Percentiles rank a stretch among this genome's conserved stretches.
These are phyloP conservation scores for Acanthamoeba lugdunensis DNA, from an alignment of 208 protist genomes.

Conservation along the genomic window DNA sequence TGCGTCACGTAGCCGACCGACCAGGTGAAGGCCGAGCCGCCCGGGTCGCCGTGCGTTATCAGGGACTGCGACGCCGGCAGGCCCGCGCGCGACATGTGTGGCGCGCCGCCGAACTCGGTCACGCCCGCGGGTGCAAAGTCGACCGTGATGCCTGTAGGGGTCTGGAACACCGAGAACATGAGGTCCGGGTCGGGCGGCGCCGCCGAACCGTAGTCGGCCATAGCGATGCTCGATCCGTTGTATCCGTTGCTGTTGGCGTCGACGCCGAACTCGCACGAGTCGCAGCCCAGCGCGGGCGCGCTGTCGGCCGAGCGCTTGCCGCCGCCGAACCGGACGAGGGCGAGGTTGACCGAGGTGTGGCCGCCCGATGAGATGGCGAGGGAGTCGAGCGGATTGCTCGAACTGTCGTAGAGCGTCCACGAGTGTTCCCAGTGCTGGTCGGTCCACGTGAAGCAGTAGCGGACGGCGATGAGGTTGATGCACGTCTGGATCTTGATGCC, in stretches of 20 bases:
- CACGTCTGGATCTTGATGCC: conserved; percentile 54
- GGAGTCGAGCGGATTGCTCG: background rate
- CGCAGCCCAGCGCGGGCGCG: too few species aligned
- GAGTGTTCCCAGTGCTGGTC: conserved; percentile 3
- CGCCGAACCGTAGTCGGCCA: too few species aligned
- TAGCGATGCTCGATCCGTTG: background rate
- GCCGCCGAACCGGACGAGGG: background rate
- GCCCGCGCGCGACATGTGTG: background rate
- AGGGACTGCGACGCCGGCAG: conserved; percentile 16
- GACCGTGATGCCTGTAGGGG: background rate
- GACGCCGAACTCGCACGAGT: background rate
- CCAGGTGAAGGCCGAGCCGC: conserved; percentile 43
- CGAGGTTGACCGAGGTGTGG: conserved; percentile 24
- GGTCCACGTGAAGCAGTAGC: background rate
- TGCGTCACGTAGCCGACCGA: conserved; percentile 37
- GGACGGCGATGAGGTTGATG: background rate
- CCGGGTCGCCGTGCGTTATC: conserved; percentile 19
- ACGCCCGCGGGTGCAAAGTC: conserved; percentile 36
- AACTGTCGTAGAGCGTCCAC: conserved; percentile 8
- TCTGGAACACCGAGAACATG: background rate
- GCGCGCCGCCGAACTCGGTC: background rate
- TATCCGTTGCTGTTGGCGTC: background rate
- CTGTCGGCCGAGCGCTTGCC: background rate
- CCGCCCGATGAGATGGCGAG: background rate
- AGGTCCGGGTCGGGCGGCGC: background rate